These are phyloP conservation scores for Salix purpurea DNA, from an alignment of 345 rosid species.

Conservation along the genomic window DNA sequence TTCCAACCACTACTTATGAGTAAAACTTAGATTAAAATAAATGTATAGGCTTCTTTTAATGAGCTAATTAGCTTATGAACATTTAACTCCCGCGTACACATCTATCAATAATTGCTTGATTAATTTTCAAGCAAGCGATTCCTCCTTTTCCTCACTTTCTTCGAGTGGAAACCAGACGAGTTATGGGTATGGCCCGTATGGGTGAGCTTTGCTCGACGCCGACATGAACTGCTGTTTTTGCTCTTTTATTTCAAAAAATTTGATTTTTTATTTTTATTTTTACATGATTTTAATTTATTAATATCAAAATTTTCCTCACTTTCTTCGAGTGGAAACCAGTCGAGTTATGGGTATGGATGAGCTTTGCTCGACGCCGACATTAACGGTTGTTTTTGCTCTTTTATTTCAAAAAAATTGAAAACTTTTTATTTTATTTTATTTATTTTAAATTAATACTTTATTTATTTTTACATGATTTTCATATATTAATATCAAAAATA, in stretches of 20 bases:
- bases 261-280: too few relatives aligned
- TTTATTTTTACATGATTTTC: too few relatives aligned
- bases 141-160: background rate
- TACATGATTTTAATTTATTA: too few relatives aligned
- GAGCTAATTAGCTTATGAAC: background rate
- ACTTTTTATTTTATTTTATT: too few relatives aligned
- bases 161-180: constrained; percentile 4
- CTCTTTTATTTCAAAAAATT: background rate
- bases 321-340: background rate
- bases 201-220: constrained; percentile 20
- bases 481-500: too few relatives aligned
- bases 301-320: background rate
- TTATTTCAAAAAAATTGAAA: too few relatives aligned
- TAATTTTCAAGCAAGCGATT: constrained; percentile 1
- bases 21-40: too few relatives aligned
- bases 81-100: background rate
- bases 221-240: constrained; percentile 28
- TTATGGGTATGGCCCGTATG: background rate
- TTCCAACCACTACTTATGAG: background rate
- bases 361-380: constrained; percentile 32
- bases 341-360: background rate
- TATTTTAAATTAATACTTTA: too few relatives aligned
- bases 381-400: constrained; percentile 9
- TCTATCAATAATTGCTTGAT: constrained; percentile 9
- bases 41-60: too few relatives aligned